Evolutionary conservation across 2,329 filamentous ascomycete species (phyloP).

Genomic region (Onygena corvina): DNA sequence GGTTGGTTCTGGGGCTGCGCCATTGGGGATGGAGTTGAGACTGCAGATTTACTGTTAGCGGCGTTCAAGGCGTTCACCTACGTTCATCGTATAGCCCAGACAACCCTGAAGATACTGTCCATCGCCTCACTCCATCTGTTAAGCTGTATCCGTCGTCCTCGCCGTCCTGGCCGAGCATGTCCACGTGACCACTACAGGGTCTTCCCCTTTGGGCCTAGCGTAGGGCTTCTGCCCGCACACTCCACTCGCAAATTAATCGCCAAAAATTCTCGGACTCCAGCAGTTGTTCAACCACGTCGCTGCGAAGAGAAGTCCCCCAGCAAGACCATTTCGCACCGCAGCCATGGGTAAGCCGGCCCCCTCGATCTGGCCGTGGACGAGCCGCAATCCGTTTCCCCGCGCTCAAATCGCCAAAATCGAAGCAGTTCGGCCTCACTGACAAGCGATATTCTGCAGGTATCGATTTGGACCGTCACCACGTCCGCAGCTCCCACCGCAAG

Average conservation of each 20-base stretch:
- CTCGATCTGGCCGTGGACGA: neutral
- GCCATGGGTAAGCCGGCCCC: constrained; percentile 32
- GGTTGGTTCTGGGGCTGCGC: too few species aligned
- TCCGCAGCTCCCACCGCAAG: constrained; percentile 65
- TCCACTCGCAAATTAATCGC: constrained; percentile 12
- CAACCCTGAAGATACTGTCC: neutral
- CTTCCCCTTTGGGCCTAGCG: constrained; percentile 24
- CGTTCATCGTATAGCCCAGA: neutral
- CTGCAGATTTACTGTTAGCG: neutral
- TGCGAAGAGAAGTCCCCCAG: constrained; percentile 10
- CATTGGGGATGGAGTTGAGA: neutral
- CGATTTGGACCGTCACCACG: constrained; percentile 51
- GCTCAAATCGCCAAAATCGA: neutral
- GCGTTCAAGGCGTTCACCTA: neutral
- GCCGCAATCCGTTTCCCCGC: neutral
- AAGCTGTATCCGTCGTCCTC: neutral
- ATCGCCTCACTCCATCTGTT: too few species aligned
- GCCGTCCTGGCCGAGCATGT: neutral
- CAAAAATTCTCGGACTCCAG: constrained; percentile 6
- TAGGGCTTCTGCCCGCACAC: constrained; percentile 35
- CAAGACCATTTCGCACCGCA: constrained; percentile 25
- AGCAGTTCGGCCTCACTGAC: neutral
- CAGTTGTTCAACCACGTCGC: constrained; percentile 12
- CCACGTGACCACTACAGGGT: constrained; percentile 8
- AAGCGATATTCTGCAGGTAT: constrained; percentile 32